These are phyloP conservation scores for Grigorovia yakushimaensis DNA, from an alignment of 805 yeast species.

Conservation along the genomic window DNA sequence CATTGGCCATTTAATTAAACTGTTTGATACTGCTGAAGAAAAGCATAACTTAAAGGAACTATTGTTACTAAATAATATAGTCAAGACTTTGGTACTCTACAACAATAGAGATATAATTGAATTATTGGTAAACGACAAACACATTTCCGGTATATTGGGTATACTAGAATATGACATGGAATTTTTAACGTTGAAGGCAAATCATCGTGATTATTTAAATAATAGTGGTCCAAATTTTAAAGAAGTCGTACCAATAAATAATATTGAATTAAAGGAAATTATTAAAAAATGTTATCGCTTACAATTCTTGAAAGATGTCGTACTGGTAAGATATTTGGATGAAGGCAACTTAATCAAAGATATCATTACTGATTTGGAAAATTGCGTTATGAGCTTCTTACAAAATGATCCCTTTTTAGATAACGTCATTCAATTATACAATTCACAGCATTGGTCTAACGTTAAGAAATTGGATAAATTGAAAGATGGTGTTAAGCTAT, in stretches of 20 bases:
- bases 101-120: slow-evolving; percentile 60
- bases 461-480: slow-evolving; percentile 7
- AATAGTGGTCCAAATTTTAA: slow-evolving; percentile 43
- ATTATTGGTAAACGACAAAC: slow-evolving; percentile 42
- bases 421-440: slow-evolving; percentile 51
- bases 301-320: slow-evolving; percentile 80
- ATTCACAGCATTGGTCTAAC: slow-evolving; percentile 7
- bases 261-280: slow-evolving; percentile 39
- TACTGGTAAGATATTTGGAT: slow-evolving; percentile 70
- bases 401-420: slow-evolving; percentile 38
- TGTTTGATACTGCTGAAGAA: slow-evolving; percentile 50
- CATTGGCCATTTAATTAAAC: slow-evolving; percentile 39
- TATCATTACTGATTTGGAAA: slow-evolving; percentile 24
- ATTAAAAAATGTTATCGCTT: slow-evolving; percentile 69
- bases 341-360: slow-evolving; percentile 60
- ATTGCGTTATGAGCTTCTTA: slow-evolving; percentile 26
- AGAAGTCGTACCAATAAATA: slow-evolving; percentile 57
- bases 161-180: slow-evolving; percentile 87
- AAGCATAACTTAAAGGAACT: slow-evolving; percentile 43
- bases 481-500: slow-evolving; percentile 60
- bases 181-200: slow-evolving; percentile 69
- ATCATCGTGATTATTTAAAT: slow-evolving; percentile 61
- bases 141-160: slow-evolving; percentile 56
- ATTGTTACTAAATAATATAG: slow-evolving; percentile 59
- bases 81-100: slow-evolving; percentile 60